Base-by-base conservation (phyloP, 1,284 basidiomycete genomes). In the Ustilago crameri region DNA sequence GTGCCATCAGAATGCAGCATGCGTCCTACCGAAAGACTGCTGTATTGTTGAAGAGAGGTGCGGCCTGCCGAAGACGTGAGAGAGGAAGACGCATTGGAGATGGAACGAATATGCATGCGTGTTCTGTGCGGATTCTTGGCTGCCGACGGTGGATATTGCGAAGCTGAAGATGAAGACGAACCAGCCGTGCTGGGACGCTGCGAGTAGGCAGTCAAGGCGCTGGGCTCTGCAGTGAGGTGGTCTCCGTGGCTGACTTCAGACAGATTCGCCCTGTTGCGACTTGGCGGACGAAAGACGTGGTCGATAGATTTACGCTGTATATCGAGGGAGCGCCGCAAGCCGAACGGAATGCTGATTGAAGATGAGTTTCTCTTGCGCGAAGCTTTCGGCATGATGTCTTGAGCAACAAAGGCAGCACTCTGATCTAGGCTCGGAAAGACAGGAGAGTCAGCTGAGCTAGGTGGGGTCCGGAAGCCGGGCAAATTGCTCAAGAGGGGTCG, bases 1-100 rank as follows among this genome's bases (percentile, higher is more conserved):
- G 10, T 14, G 9, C 20, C 38, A 3, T 42, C 26, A 17, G 43
- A 44, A 15, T 41, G 37, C 14, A 65, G 51, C 43, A 51, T 30
- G 23, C 46, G 63, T 4, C 37, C 9, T 24, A 23, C 27, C 24
- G 56, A 51, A 8, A 65, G 20, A 30, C 63, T 59, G 35, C 54
- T 59, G 20, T 51, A 43, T 9, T 51, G 62, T 3, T 20, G 24
- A 9, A 5, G 38, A 2, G 55, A 47, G 2, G 40, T 23, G 12
- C 23, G 46, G n/a, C 46, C n/a, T 3, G 18, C 54, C 4, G 61
- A 50, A 20, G 47, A 43, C 2, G 55, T 51, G 20, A 65, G 23
- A 1, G 63, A 59, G n/a, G 63, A 59, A 2, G 63, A 65, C 32
- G 63, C 51, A 5, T 51, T 55, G 5, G 63, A 65, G 12, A 55